A percentile compares a stretch with the other conserved stretches of the same genome.
These are phyloP conservation scores for Aspergillus alliaceus DNA, from an alignment of 2,329 filamentous ascomycete species.

Conservation along the genomic window DNA sequence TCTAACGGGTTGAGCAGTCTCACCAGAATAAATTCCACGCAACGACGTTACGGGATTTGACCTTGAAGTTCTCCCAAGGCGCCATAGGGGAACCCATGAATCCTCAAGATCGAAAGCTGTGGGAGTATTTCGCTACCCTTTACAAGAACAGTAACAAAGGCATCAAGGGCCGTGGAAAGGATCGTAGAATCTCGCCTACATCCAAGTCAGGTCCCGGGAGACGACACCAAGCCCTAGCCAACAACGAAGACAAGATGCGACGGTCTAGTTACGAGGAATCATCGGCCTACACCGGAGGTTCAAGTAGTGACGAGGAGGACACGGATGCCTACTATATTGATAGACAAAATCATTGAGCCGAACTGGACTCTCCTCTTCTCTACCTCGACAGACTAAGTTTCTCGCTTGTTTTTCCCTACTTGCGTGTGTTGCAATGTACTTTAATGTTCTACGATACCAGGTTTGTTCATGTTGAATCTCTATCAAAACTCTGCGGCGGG, in stretches of 20 bases:
- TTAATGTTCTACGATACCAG: slow-evolving; percentile 18
- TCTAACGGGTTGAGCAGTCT: slow-evolving; percentile 52
- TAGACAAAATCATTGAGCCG: slow-evolving; percentile 18
- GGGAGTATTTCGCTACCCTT: slow-evolving; percentile 79
- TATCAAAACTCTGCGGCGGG: neutral
- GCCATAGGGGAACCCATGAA: slow-evolving; percentile 63
- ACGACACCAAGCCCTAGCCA: slow-evolving; percentile 21
- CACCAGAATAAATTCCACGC: slow-evolving; percentile 95
- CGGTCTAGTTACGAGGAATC: slow-evolving; percentile 29
- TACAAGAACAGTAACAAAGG: slow-evolving; percentile 99
- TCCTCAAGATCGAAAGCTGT: slow-evolving; percentile 71
- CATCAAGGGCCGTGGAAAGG: slow-evolving; percentile 92
- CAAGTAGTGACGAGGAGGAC: slow-evolving; percentile 36
- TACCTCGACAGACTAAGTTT: neutral
- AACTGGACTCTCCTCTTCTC: neutral
- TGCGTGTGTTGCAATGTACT: slow-evolving; percentile 6
- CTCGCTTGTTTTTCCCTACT: neutral
- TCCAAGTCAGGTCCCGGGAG: slow-evolving; percentile 23
- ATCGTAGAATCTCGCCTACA: slow-evolving; percentile 52
- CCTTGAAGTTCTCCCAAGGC: slow-evolving; percentile 66
- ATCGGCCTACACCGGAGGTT: slow-evolving; percentile 31
- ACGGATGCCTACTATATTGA: slow-evolving; percentile 28
- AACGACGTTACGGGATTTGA: slow-evolving; percentile 68
- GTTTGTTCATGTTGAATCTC: slow-evolving; percentile 4
- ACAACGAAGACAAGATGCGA: slow-evolving; percentile 26